A percentile compares a stretch with the other conserved stretches of the same genome.
These are phyloP conservation scores for Teratosphaeria zuluensis DNA, from an alignment of 2,329 filamentous ascomycete species.

Conservation along the genomic window DNA sequence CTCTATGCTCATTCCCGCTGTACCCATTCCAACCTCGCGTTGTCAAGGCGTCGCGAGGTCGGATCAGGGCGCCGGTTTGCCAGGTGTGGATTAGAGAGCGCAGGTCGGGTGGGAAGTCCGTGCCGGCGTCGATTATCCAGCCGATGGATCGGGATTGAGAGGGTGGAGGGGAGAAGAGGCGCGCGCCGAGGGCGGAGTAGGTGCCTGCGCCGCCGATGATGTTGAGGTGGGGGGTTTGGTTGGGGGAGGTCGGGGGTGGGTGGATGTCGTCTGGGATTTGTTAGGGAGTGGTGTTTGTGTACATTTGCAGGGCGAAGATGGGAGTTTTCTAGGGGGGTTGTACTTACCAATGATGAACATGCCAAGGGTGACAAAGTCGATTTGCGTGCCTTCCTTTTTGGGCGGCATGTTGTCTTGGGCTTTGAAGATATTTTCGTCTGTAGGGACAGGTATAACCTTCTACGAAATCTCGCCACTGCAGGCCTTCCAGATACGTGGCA, in stretches of 20 bases:
- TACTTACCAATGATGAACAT: conserved; percentile 58
- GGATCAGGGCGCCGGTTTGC: conserved; percentile 63
- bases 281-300: background rate
- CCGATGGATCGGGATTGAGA: conserved; percentile 57
- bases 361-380: conserved; percentile 51
- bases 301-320: too few species aligned
- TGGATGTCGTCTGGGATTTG: conserved; percentile 71
- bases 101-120: conserved; percentile 68
- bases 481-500: too few species aligned
- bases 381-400: conserved; percentile 5
- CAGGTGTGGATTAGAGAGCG: conserved; percentile 58
- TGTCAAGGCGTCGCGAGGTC: conserved; percentile 57
- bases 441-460: too few species aligned
- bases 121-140: conserved; percentile 85
- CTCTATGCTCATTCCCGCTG: conserved; percentile 40
- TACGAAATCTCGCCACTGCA: too few species aligned
- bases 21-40: conserved; percentile 94
- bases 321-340: too few species aligned
- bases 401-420: background rate
- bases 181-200: conserved; percentile 78
- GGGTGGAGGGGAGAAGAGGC: conserved; percentile 72
- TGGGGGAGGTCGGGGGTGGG: conserved; percentile 57
- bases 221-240: conserved; percentile 49
- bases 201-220: conserved; percentile 84
- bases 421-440: background rate